Evolutionary conservation across 2,329 filamentous ascomycete genomes (phyloP).

Genomic region (Sporothrix pseudoabietina): DNA sequence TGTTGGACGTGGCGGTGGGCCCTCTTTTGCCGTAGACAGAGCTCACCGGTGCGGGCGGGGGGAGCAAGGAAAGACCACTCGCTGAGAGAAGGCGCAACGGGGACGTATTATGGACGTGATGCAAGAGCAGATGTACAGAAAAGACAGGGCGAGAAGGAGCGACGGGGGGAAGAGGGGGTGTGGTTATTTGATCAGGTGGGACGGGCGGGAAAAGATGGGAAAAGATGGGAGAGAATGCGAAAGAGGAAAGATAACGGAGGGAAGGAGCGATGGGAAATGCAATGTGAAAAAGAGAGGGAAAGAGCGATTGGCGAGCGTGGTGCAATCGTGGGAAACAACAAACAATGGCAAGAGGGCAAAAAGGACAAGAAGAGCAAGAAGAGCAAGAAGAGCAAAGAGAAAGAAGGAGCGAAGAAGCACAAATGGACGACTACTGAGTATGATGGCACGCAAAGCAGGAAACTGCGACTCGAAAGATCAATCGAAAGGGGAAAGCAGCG

Average conservation of each 20-base stretch:
- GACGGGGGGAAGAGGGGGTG: slow-evolving; percentile 22
- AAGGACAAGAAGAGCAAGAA: neutral
- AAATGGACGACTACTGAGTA: neutral
- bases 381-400: neutral
- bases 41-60: slow-evolving; percentile 32
- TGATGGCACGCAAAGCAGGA: slow-evolving; percentile 13
- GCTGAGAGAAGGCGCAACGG: slow-evolving; percentile 27
- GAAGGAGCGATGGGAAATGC: neutral
- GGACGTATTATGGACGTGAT: neutral
- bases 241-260: neutral
- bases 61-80: slow-evolving; percentile 15
- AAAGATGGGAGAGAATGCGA: neutral
- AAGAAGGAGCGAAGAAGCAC: neutral
- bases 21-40: slow-evolving; percentile 19
- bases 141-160: slow-evolving; percentile 19
- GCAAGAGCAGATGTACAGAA: neutral
- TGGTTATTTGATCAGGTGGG: slow-evolving; percentile 16
- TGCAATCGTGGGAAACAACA: slow-evolving; percentile 9
- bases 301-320: slow-evolving; percentile 11
- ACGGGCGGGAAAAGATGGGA: slow-evolving; percentile 15
- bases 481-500: neutral
- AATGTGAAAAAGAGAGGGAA: neutral
- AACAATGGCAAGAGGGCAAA: neutral
- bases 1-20: slow-evolving; percentile 24
- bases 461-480: neutral